These are phyloP conservation scores for Aureobasidium melanogenum DNA, from an alignment of 2,329 filamentous ascomycete species.

Conservation along the genomic window DNA sequence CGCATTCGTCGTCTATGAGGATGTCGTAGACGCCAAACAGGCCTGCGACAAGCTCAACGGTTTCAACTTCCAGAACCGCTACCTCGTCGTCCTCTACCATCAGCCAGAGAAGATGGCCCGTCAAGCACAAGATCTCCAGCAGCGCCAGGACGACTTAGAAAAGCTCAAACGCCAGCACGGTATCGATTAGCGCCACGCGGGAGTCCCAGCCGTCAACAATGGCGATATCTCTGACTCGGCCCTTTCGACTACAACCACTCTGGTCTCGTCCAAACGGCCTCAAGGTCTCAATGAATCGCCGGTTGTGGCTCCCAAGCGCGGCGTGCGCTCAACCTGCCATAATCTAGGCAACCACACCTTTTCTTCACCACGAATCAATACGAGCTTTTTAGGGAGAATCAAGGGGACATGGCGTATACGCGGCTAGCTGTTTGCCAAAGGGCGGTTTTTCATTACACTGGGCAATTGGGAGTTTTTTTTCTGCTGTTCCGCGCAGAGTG, in stretches of 20 bases:
- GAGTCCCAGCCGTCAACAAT: constrained; percentile 17
- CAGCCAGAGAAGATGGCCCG: constrained; percentile 72
- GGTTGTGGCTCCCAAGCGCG: constrained; percentile 13
- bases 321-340: constrained; percentile 12
- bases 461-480: constrained; percentile 4
- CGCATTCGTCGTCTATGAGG: constrained; percentile 98
- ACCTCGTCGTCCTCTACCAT: constrained; percentile 81
- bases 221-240: background rate
- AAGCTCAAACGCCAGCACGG: constrained; percentile 95
- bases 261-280: background rate
- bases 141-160: constrained; percentile 94
- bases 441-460: background rate
- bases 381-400: constrained; percentile 12
- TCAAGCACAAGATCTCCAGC: constrained; percentile 87
- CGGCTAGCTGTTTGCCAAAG: background rate
- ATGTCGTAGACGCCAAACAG: constrained; percentile 97
- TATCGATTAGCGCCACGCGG: constrained; percentile 50
- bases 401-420: constrained; percentile 10
- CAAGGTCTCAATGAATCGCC: constrained; percentile 2
- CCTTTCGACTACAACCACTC: constrained; percentile 3
- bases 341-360: constrained; percentile 8
- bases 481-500: background rate
- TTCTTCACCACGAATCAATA: constrained; percentile 11
- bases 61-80: constrained; percentile 99
- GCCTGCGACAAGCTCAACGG: constrained; percentile 99